Evolutionary conservation across 371 early-diverging fungal genomes (phyloP).

Genomic region (Saksenaea vasiformis): DNA sequence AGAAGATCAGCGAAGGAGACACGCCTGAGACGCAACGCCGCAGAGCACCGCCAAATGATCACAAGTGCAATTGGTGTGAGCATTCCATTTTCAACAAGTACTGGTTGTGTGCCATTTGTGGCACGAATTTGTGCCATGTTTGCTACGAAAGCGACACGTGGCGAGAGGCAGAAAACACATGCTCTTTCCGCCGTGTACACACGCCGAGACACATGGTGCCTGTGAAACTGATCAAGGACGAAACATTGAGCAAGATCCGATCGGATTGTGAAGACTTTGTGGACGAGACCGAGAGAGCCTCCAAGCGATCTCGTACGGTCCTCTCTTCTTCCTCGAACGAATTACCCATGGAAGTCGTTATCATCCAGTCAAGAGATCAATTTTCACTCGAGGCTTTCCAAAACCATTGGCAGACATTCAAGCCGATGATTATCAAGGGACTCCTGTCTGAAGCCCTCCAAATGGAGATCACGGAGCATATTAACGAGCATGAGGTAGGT

Average conservation of each 20-base stretch:
- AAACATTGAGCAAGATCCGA: background rate
- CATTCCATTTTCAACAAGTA: conserved; percentile 20
- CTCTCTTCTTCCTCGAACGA: background rate
- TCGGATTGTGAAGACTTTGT: background rate
- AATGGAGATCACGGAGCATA: background rate
- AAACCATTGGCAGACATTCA: background rate
- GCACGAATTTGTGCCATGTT: background rate
- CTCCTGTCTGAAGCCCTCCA: background rate
- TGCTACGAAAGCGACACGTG: background rate
- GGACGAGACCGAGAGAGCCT: background rate
- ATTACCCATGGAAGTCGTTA: background rate
- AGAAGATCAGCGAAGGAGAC: background rate
- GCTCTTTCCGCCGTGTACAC: background rate
- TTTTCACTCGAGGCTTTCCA: background rate
- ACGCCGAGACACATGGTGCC: background rate
- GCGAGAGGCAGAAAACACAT: background rate
- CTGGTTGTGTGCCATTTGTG: background rate
- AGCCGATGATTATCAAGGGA: background rate
- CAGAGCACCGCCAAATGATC: background rate
- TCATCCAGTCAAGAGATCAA: background rate
- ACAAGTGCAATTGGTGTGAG: conserved; percentile 37
- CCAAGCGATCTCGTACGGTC: background rate
- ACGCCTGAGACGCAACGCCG: background rate
- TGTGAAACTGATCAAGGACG: background rate
- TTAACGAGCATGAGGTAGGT: background rate